These are phyloP conservation scores for Beauveria pseudobassiana DNA, from an alignment of 2,329 filamentous ascomycete genomes.

Conservation along the genomic window DNA sequence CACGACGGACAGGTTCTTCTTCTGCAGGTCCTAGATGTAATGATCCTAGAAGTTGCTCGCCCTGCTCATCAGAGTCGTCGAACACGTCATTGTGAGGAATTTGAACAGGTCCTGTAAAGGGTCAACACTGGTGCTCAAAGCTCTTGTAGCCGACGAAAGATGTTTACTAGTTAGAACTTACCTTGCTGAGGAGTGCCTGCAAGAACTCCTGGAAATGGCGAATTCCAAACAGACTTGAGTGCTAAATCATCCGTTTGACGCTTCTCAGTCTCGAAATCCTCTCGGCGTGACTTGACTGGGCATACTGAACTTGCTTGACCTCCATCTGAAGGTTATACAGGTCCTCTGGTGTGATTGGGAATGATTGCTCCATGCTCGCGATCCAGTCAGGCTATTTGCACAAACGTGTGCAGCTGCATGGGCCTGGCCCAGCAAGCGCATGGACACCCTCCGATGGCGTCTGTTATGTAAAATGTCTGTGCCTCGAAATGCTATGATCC, in stretches of 20 bases:
- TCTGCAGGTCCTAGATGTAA: constrained; percentile 75
- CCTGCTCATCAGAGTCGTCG: constrained; percentile 82
- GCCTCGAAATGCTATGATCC: too few species aligned
- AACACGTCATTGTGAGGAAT: constrained; percentile 79
- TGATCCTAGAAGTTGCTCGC: constrained; percentile 69
- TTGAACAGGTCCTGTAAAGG: constrained; percentile 60
- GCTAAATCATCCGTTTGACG: constrained; percentile 60
- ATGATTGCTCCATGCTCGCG: constrained; percentile 57
- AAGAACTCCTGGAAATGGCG: constrained; percentile 81
- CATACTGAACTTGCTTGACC: constrained; percentile 58
- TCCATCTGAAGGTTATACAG: constrained; percentile 64
- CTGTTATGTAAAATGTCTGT: not conserved
- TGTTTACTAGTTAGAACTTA: constrained; percentile 33
- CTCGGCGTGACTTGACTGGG: constrained; percentile 56
- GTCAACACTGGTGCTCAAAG: not conserved
- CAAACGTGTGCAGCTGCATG: not conserved
- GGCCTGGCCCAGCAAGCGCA: constrained; percentile 7
- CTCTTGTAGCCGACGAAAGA: not conserved
- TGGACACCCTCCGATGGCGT: not conserved
- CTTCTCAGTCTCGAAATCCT: constrained; percentile 53
- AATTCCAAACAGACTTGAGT: constrained; percentile 85
- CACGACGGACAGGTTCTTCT: constrained; percentile 75
- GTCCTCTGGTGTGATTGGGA: constrained; percentile 53
- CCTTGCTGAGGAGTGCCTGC: constrained; percentile 82
- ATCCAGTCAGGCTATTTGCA: not conserved